phyloP scores from a whole-genome alignment of 2,329 filamentous ascomycete species.

The Colletotrichum liriopes region DNA sequence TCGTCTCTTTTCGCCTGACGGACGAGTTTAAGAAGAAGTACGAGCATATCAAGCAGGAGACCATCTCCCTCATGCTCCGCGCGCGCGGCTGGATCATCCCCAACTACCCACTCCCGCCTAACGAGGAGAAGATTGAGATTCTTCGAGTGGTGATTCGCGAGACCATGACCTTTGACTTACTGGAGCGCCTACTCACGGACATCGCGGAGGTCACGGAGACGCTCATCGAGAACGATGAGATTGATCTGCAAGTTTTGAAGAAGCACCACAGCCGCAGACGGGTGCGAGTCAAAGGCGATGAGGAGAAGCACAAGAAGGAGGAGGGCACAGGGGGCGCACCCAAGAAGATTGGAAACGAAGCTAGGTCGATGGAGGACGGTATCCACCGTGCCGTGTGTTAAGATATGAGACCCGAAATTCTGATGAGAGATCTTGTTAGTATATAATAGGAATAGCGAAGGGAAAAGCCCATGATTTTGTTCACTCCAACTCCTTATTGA shows the following conservation, averaged over 20 bases:
- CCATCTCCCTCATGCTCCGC: conserved; percentile 73
- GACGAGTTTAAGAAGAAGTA: conserved; percentile 74
- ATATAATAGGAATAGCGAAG: background rate
- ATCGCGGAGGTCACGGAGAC: conserved; percentile 73
- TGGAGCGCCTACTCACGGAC: conserved; percentile 75
- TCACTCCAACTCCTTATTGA: background rate
- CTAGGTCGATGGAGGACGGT: conserved; percentile 45
- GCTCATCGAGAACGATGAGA: conserved; percentile 62
- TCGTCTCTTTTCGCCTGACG: conserved; percentile 77
- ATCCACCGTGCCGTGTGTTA: conserved; percentile 53
- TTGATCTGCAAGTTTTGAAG: conserved; percentile 41
- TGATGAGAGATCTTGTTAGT: no score
- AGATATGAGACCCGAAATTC: background rate
- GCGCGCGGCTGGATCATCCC: conserved; percentile 81
- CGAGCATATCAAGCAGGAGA: conserved; percentile 76
- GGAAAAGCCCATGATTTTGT: background rate
- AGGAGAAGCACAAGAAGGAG: conserved; percentile 34
- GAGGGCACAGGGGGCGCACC: conserved; percentile 17
- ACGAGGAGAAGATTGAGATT: conserved; percentile 75
- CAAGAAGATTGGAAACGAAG: conserved; percentile 10
- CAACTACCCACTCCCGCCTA: conserved; percentile 78
- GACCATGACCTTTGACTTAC: conserved; percentile 77
- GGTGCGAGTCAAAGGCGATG: conserved; percentile 36
- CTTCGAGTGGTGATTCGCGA: conserved; percentile 78
- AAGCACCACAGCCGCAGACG: conserved; percentile 32